A percentile compares a stretch with the other conserved stretches of the same genome.
phyloP scores from a whole-genome alignment of 2,329 filamentous ascomycete species.

The Microascus cirrosus region DNA sequence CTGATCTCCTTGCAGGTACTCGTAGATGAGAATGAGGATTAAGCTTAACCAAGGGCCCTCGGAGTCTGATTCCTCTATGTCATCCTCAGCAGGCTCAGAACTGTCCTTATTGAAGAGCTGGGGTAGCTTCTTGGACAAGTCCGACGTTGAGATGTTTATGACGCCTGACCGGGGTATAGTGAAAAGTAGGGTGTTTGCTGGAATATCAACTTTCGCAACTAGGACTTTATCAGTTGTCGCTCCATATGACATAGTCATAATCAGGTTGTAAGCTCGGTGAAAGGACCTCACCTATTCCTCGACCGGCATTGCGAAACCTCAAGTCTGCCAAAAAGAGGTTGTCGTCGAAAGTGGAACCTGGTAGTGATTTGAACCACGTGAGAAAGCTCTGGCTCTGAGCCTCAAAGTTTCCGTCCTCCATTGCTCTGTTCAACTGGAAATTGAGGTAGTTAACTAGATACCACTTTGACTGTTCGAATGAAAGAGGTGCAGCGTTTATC shows the following conservation, averaged over 20 bases:
- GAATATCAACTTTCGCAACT: conserved; percentile 64
- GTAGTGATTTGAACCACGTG: conserved; percentile 39
- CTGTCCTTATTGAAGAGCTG: conserved; percentile 33
- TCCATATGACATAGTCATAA: not conserved
- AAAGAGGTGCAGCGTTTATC: not conserved
- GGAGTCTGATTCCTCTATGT: conserved; percentile 22
- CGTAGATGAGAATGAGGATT: conserved; percentile 74
- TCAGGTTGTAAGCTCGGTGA: not conserved
- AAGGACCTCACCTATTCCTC: conserved; percentile 38
- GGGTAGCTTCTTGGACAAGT: conserved; percentile 46
- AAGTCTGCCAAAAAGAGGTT: conserved; percentile 42
- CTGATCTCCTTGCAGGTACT: conserved; percentile 43
- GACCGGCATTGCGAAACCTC: conserved; percentile 35
- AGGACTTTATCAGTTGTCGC: conserved; percentile 6
- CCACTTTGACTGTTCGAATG: not conserved
- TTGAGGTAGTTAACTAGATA: not conserved
- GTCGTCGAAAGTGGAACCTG: conserved; percentile 41
- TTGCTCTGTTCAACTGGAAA: not conserved
- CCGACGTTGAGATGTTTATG: conserved; percentile 63
- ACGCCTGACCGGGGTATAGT: conserved; percentile 63
- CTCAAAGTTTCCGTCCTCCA: conserved; percentile 22
- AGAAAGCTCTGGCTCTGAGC: conserved; percentile 33
- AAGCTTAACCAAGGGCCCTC: conserved; percentile 38
- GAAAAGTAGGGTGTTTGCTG: conserved; percentile 68
- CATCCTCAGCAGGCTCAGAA: conserved; percentile 18